A percentile compares a stretch with the other conserved stretches of the same genome.
These are phyloP conservation scores for Aspergillus amoenus DNA, from an alignment of 2,329 filamentous ascomycete species.

Conservation along the genomic window DNA sequence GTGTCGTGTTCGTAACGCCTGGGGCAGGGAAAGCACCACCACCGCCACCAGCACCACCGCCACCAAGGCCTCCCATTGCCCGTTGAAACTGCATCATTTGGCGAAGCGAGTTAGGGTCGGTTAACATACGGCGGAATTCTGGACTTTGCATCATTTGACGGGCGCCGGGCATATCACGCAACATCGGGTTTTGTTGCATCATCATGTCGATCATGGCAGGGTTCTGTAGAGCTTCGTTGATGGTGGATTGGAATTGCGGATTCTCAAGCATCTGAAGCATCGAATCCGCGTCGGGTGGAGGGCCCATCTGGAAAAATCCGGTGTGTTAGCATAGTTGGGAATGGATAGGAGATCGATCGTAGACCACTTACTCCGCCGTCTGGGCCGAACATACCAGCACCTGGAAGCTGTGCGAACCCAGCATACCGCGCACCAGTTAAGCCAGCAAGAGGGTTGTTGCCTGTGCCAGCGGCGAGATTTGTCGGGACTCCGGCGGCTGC, in stretches of 20 bases:
- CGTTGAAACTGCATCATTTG: constrained; percentile 81
- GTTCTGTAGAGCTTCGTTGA: constrained; percentile 95
- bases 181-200: constrained; percentile 85
- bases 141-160: constrained; percentile 86
- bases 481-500: constrained; percentile 45
- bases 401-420: constrained; percentile 84
- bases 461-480: constrained; percentile 53
- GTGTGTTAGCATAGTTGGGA: constrained; percentile 15
- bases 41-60: constrained; percentile 37
- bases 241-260: constrained; percentile 78
- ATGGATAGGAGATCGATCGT: not conserved
- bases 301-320: constrained; percentile 69
- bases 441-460: constrained; percentile 85
- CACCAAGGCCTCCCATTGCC: constrained; percentile 55
- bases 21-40: constrained; percentile 75
- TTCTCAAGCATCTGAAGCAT: constrained; percentile 85
- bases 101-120: constrained; percentile 80
- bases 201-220: constrained; percentile 93
- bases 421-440: constrained; percentile 92
- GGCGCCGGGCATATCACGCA: constrained; percentile 70
- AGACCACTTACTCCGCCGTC: constrained; percentile 78
- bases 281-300: constrained; percentile 76
- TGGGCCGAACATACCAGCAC: constrained; percentile 84
- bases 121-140: constrained; percentile 87
- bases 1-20: constrained; percentile 84